These are phyloP conservation scores for Mycena epipterygia DNA, from an alignment of 768 basidiomycete species.

Conservation along the genomic window DNA sequence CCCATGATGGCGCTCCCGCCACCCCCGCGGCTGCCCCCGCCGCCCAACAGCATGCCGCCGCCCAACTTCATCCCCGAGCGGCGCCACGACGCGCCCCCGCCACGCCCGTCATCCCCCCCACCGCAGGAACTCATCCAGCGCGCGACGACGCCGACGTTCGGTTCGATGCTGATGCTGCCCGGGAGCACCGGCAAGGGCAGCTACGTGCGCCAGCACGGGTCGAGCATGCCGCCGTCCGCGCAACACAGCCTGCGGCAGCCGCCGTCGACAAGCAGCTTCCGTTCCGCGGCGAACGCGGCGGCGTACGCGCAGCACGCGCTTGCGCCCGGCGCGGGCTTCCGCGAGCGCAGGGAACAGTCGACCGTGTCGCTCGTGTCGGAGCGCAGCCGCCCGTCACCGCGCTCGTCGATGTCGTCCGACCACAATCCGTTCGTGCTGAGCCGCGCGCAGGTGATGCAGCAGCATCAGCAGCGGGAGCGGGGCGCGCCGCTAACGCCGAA, in stretches of 20 bases:
- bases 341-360: conserved; percentile 68
- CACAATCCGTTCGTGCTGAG: conserved; percentile 61
- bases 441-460: conserved; percentile 40
- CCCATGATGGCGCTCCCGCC: conserved; percentile 90
- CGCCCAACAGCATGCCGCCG: conserved; percentile 78
- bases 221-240: conserved; percentile 78
- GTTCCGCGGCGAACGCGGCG: conserved; percentile 77
- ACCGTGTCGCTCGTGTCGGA: conserved; percentile 80
- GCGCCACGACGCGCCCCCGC: conserved; percentile 78
- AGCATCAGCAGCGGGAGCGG: conserved; percentile 51
- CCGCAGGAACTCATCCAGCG: conserved; percentile 93
- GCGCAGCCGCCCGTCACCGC: conserved; percentile 75
- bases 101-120: conserved; percentile 92
- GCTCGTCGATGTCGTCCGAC: conserved; percentile 88
- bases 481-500: conserved; percentile 60
- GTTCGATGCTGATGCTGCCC: conserved; percentile 70
- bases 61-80: conserved; percentile 83
- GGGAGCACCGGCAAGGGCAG: conserved; percentile 53
- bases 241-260: conserved; percentile 75
- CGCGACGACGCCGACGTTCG: conserved; percentile 89
- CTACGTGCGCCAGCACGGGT: conserved; percentile 73
- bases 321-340: conserved; percentile 60
- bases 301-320: conserved; percentile 63
- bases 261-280: conserved; percentile 87
- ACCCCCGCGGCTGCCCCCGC: conserved; percentile 82